Evolutionary conservation across 1,139 yeast genomes (phyloP), one percentile per base, ranked within the genome.

Genomic region (Lodderomyces margitis): DNA sequence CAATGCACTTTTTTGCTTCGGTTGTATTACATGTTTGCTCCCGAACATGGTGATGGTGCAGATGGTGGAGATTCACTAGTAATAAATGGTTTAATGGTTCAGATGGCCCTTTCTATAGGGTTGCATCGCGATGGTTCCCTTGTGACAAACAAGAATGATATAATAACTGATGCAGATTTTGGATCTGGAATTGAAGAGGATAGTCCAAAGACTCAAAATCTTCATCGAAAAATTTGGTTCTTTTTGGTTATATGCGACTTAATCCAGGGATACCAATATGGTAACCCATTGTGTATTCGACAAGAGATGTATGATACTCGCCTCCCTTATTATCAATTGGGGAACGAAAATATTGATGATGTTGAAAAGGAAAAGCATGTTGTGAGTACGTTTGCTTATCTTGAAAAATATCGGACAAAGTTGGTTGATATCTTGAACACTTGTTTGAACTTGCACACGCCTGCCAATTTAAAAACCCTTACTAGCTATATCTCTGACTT

Each of bases 211-310:
- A 47, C 57, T 10, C 66, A 72, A 39, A 69, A 68, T 47, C 49
- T 72, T 9, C 65, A 69, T 52, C 64, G 87, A 50, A 79, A 77
- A 47, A 64, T 79, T 2, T 81, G 86, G 86, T 70, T 68, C 49
- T 66, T 67, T 39, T 57, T 80, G 38, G 48, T 56, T 3, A 41
- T 57, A 15, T 51, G 50, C 42, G 74, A 68, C 46, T 41, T 60
- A 5, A 53, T 59, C 32, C 55, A 57, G 28, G 62, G 62, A 2
- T 62, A 52, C 43, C 51, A 58, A 12, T 65, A 57, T 44, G 75
- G 75, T 1, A 57, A 53, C 28, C 70, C 69, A 0, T 40, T 55
- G 41, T 47, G 49, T 11, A 57, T 63, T 16, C 36, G 50, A 25
- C 45, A 50, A 3, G 49, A 50, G 15, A 52, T 47, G 38, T 59